Conservation (phyloP, 805 yeast species). For the Cyberlindnera mrakii region DNA sequence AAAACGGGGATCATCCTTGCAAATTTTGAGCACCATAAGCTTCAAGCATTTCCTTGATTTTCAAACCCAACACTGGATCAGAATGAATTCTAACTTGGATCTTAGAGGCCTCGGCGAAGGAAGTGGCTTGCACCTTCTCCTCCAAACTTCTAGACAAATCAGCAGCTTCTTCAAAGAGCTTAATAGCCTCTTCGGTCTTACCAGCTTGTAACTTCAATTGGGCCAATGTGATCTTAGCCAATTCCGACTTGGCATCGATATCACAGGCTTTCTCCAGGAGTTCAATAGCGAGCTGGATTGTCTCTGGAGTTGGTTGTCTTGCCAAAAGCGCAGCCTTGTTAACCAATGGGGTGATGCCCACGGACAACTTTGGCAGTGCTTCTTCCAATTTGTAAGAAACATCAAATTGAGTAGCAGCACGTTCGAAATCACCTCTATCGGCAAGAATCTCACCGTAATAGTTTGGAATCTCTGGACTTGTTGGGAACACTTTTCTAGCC, state of each 20-base stretch:
- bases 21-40: conserved; percentile 21
- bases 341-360: conserved; percentile 84
- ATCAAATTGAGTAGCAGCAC: conserved; percentile 81
- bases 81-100: conserved; percentile 74
- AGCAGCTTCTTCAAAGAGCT: conserved; percentile 76
- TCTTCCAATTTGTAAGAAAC: conserved; percentile 79
- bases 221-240: conserved; percentile 86
- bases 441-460: conserved; percentile 92
- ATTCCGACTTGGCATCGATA: conserved; percentile 82
- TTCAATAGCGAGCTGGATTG: conserved; percentile 51
- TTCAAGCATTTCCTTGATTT: conserved; percentile 56
- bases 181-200: conserved; percentile 74
- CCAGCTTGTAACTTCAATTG: conserved; percentile 84
- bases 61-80: conserved; percentile 59
- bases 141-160: conserved; percentile 75
- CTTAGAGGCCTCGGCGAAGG: conserved; percentile 88
- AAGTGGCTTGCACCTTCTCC: conserved; percentile 86
- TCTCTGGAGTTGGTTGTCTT: conserved; percentile 39
- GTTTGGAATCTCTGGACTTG: conserved; percentile 88
- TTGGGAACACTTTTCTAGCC: conserved; percentile 71
- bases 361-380: conserved; percentile 57
- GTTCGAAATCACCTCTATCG: conserved; percentile 66
- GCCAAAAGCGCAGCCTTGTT: conserved; percentile 78
- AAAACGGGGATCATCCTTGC: too few relatives aligned
- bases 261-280: conserved; percentile 70